A percentile compares a stretch with the other conserved stretches of the same genome.
Evolutionary conservation across 2,329 filamentous ascomycete species (phyloP).

Genomic region (Fusarium pseudonygamai): DNA sequence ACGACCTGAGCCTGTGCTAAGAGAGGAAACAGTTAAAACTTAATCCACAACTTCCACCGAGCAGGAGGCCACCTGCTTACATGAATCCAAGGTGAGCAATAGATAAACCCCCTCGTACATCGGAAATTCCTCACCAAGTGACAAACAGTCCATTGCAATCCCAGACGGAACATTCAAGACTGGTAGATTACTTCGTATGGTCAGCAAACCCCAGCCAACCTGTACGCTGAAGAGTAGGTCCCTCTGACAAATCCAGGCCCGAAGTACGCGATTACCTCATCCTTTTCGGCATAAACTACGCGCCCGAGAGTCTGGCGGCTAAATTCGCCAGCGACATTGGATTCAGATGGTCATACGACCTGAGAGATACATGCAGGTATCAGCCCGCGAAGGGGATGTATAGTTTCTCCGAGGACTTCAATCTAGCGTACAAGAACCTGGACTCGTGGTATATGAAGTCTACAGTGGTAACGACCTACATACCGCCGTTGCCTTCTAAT

Average conservation of each 20-base stretch:
- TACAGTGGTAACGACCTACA: fast-evolving
- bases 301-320: neutral
- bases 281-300: neutral
- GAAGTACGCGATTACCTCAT: neutral
- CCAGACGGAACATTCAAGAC: neutral
- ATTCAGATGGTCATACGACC: neutral
- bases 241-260: neutral
- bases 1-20: too few species aligned
- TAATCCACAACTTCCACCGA: neutral
- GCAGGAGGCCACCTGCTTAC: neutral
- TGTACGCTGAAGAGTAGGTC: fast-evolving
- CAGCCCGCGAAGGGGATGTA: neutral
- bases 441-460: neutral
- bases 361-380: neutral
- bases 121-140: fast-evolving
- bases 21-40: neutral
- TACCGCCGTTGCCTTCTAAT: neutral
- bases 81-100: neutral
- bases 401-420: neutral
- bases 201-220: fast-evolving
- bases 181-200: neutral
- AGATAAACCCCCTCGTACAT: fast-evolving
- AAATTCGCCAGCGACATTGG: neutral
- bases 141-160: neutral
- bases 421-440: neutral